Percentiles rank a stretch among this genome's conserved stretches.
These are phyloP conservation scores for Mortierella alpina DNA, from an alignment of 192 early-diverging fungal species.

Conservation along the genomic window DNA sequence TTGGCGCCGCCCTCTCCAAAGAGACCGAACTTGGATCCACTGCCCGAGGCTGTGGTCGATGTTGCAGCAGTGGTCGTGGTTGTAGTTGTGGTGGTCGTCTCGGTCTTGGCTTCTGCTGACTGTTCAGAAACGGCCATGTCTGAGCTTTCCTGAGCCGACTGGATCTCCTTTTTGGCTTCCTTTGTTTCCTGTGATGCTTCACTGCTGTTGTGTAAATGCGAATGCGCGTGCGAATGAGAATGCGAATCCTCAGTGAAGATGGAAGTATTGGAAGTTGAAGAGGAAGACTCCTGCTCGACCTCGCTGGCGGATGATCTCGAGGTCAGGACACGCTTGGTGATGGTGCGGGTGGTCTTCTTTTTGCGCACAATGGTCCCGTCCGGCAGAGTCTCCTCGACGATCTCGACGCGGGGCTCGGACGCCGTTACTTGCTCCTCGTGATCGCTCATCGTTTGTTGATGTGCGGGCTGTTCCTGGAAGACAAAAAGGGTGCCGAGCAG, in stretches of 20 bases:
- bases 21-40: constrained; percentile 15
- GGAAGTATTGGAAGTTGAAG: constrained; percentile 1
- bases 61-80: neutral
- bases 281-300: neutral
- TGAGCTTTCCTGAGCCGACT: neutral
- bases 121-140: neutral
- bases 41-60: neutral
- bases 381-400: constrained; percentile 25
- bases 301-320: constrained; percentile 23
- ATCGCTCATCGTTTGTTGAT: constrained; percentile 15
- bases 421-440: constrained; percentile 29
- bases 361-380: constrained; percentile 40
- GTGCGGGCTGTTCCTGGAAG: constrained; percentile 5
- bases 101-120: neutral
- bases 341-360: constrained; percentile 35
- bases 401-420: constrained; percentile 26
- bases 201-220: neutral
- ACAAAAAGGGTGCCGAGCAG: too few relatives aligned
- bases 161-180: constrained; percentile 6
- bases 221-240: neutral
- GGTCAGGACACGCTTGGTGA: constrained; percentile 34
- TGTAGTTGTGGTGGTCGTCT: neutral
- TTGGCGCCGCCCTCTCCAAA: constrained; percentile 33
- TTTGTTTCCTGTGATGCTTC: neutral
- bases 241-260: neutral